Evolutionary conservation across 768 basidiomycete genomes (phyloP).

Genomic region (Pulveroboletus ravenelii): DNA sequence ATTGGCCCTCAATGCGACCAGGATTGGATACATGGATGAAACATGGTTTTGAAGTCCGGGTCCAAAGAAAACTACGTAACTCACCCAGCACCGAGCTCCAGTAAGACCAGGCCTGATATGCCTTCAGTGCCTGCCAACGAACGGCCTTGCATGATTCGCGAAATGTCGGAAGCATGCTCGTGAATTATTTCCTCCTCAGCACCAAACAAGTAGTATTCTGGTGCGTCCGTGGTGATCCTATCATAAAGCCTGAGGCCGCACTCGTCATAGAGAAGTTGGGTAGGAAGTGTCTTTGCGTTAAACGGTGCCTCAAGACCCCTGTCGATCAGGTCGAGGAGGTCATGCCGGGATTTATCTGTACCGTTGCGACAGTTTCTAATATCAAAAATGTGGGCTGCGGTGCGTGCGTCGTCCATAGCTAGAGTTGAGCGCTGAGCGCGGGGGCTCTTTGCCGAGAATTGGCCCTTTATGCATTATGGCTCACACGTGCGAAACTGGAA

Average conservation of each 20-base stretch:
- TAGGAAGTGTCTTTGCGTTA: constrained; percentile 66
- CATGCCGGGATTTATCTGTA: constrained; percentile 11
- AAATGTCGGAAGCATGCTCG: constrained; percentile 68
- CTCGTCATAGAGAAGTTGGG: constrained; percentile 83
- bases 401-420: constrained; percentile 19
- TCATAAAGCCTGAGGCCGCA: constrained; percentile 83
- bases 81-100: constrained; percentile 95
- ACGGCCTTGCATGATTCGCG: constrained; percentile 57
- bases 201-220: constrained; percentile 86
- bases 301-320: constrained; percentile 51
- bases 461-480: neutral
- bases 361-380: constrained; percentile 14
- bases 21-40: neutral
- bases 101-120: constrained; percentile 51
- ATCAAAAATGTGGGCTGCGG: constrained; percentile 19
- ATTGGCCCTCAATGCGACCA: no score
- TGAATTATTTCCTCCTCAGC: constrained; percentile 87
- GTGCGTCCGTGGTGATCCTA: constrained; percentile 68
- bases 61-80: constrained; percentile 19
- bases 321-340: constrained; percentile 45
- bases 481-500: no score
- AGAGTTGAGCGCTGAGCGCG: neutral
- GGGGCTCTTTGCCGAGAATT: neutral
- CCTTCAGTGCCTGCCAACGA: constrained; percentile 12
- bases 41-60: neutral